Percentiles rank a stretch among this genome's conserved stretches.
Conservation (phyloP, 2,329 filamentous ascomycete genomes). For the Arthrinium phaeospermum region DNA sequence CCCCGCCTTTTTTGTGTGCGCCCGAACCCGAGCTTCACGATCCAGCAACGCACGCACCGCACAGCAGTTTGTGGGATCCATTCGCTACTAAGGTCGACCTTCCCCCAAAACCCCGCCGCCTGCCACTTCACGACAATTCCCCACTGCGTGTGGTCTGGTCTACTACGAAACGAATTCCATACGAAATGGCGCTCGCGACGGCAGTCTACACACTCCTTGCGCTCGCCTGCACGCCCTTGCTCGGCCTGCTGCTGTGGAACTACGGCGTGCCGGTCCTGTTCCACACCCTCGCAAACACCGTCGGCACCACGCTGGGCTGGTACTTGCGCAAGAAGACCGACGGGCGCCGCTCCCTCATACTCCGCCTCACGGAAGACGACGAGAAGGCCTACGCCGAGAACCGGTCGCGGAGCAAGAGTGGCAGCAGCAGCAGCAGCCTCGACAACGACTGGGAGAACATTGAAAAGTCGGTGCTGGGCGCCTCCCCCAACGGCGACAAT, state of each 20-base stretch:
- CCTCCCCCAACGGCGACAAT: slow-evolving; percentile 45
- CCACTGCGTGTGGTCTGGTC: slow-evolving; percentile 29
- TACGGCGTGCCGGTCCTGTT: slow-evolving; percentile 39
- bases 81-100: not conserved
- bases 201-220: slow-evolving; percentile 32
- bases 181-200: slow-evolving; percentile 33
- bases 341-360: slow-evolving; percentile 63
- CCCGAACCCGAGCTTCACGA: not conserved
- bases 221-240: slow-evolving; percentile 37
- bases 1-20: slow-evolving; percentile 14
- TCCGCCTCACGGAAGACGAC: slow-evolving; percentile 56
- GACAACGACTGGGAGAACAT: slow-evolving; percentile 77
- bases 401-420: slow-evolving; percentile 39
- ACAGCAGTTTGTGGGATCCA: not conserved
- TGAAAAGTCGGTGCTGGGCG: slow-evolving; percentile 50
- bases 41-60: not conserved
- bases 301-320: slow-evolving; percentile 60
- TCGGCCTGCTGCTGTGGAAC: slow-evolving; percentile 36
- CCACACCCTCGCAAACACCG: slow-evolving; percentile 43
- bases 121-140: slow-evolving; percentile 21
- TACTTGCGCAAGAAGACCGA: slow-evolving; percentile 68
- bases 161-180: not conserved
- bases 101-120: not conserved
- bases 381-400: slow-evolving; percentile 39
- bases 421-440: slow-evolving; percentile 37